phyloP scores from a whole-genome alignment of 2,329 filamentous ascomycete genomes.

The Penicillium hordei region DNA sequence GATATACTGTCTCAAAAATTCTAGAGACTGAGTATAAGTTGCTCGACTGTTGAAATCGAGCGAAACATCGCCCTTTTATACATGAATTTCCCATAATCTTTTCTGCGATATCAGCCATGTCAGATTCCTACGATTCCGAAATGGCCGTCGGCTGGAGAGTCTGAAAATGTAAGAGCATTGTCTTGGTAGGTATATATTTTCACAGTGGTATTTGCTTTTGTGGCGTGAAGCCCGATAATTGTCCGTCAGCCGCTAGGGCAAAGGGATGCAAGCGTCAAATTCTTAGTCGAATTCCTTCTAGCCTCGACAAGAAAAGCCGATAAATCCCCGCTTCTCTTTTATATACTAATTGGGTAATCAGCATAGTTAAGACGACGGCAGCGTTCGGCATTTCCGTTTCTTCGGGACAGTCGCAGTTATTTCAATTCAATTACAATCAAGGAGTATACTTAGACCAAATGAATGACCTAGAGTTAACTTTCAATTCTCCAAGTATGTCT shows the following conservation, averaged over 20 bases:
- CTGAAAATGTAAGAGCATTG: background rate
- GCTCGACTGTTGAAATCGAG: background rate
- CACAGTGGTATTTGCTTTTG: background rate
- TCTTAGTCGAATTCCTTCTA: background rate
- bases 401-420: background rate
- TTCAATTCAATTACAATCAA: background rate
- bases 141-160: background rate
- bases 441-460: background rate
- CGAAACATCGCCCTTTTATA: background rate
- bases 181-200: background rate
- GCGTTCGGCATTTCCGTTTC: background rate
- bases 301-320: background rate
- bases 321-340: background rate
- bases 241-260: background rate
- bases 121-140: background rate
- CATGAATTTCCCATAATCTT: background rate
- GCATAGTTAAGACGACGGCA: background rate
- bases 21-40: background rate
- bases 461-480: background rate
- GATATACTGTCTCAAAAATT: background rate
- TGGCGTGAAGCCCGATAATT: background rate
- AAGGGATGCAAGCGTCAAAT: background rate
- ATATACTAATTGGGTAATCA: background rate
- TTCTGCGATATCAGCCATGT: background rate
- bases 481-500: background rate